A percentile compares a stretch with the other conserved stretches of the same genome.
These are phyloP conservation scores for Rhododendron vialii DNA, from an alignment of 148 eudicot genomes.

Conservation along the genomic window DNA sequence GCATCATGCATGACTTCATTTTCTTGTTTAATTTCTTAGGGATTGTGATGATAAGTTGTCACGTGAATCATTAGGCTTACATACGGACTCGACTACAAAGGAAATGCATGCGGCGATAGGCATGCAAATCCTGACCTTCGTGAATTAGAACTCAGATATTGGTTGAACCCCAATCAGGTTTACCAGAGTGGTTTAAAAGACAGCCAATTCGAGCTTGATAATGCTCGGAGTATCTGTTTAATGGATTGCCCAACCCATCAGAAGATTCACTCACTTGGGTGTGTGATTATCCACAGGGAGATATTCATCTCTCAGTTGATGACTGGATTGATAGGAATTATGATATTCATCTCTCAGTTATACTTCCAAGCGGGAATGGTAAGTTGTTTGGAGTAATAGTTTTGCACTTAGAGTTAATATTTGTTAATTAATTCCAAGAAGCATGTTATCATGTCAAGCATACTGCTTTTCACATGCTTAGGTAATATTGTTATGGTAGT, in stretches of 20 bases:
- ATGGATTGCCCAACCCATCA: conserved; percentile 82
- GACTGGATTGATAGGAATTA: conserved; percentile 90
- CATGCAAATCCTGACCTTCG: conserved; percentile 70
- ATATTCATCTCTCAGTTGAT: conserved; percentile 56
- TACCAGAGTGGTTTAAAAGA: conserved; percentile 70
- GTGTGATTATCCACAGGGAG: conserved; percentile 99
- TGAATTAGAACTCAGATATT: conserved; percentile 77
- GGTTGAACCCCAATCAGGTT: conserved; percentile 94
- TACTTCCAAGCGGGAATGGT: conserved; percentile 96
- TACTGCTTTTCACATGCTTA: too few relatives aligned
- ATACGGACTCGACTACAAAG: conserved; percentile 89
- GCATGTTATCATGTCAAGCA: too few relatives aligned
- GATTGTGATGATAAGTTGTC: background rate
- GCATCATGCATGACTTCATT: background rate
- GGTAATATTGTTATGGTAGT: too few relatives aligned
- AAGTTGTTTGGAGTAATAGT: conserved; percentile 12
- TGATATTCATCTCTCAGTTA: conserved; percentile 87
- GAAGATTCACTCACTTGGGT: conserved; percentile 92
- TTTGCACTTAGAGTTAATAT: background rate
- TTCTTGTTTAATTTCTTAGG: background rate
- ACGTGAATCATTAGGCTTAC: conserved; percentile 52
- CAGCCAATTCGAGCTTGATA: conserved; percentile 52
- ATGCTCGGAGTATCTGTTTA: conserved; percentile 88
- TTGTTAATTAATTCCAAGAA: too few relatives aligned
- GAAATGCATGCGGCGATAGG: conserved; percentile 86